Percentiles rank a stretch among this genome's conserved stretches.
Conservation (phyloP, 106 monocot genomes). For the Agapanthus africanus region DNA sequence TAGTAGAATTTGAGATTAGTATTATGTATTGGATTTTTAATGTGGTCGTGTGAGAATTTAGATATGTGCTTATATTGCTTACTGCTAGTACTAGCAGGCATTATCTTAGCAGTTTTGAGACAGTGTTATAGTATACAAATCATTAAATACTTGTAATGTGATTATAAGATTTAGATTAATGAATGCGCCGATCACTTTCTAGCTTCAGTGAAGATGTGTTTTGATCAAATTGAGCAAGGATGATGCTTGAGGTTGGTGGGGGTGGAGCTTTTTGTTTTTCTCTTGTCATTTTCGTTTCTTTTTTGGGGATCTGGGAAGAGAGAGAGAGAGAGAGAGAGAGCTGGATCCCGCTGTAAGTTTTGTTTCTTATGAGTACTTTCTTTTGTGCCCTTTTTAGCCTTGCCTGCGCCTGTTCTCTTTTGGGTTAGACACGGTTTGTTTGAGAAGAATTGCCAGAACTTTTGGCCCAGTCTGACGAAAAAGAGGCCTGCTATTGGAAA, state of each 20-base stretch:
- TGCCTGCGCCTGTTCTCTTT: background rate
- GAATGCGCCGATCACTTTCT: background rate
- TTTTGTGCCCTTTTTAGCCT: background rate
- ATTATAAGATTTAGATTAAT: background rate
- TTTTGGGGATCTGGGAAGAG: background rate
- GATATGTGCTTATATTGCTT: too few species aligned
- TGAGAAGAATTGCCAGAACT: too few species aligned
- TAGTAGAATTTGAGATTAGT: too few species aligned
- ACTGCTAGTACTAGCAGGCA: too few species aligned
- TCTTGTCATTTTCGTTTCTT: background rate
- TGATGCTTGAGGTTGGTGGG: background rate
- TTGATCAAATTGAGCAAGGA: background rate
- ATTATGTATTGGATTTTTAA: too few species aligned
- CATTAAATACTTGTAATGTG: too few species aligned
- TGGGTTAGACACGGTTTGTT: background rate
- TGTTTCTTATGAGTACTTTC: constrained; percentile 14
- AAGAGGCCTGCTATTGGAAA: too few species aligned
- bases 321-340: constrained; percentile 11
- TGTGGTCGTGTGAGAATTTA: too few species aligned
- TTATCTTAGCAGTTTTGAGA: background rate
- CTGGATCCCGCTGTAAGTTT: constrained; percentile 37
- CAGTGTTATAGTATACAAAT: background rate
- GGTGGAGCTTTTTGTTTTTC: background rate
- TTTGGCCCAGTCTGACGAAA: too few species aligned
- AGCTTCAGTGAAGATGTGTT: background rate